Percentiles rank a stretch among this genome's conserved stretches.
These are phyloP conservation scores for Cyclostephanos tholiformis DNA, from an alignment of 108 stramenopile species.

Conservation along the genomic window DNA sequence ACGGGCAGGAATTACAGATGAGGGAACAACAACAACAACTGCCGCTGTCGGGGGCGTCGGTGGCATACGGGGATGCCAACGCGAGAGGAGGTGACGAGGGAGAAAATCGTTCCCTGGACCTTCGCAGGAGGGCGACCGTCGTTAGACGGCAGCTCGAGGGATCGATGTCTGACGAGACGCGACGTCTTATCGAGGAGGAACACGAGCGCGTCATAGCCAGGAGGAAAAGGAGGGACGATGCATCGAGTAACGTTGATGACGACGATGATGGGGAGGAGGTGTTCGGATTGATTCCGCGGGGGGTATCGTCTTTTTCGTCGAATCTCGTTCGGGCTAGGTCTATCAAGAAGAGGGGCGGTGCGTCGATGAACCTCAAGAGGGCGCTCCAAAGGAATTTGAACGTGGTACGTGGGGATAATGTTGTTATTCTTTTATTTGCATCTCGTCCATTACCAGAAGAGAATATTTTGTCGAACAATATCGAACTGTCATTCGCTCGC, in stretches of 20 bases:
- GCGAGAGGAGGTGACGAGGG: background rate
- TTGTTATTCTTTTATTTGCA: background rate
- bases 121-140: slow-evolving; percentile 51
- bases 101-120: slow-evolving; percentile 38
- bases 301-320: slow-evolving; percentile 6
- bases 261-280: slow-evolving; percentile 22
- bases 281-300: slow-evolving; percentile 26
- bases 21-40: slow-evolving; percentile 14
- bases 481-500: too few relatives aligned
- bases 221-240: slow-evolving; percentile 11
- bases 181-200: slow-evolving; percentile 38
- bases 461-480: background rate
- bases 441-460: too few relatives aligned
- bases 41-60: background rate
- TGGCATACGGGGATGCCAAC: slow-evolving; percentile 2
- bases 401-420: slow-evolving; percentile 54
- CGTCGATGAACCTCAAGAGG: slow-evolving; percentile 55
- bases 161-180: slow-evolving; percentile 34
- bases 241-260: background rate
- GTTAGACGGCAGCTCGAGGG: slow-evolving; percentile 50
- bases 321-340: slow-evolving; percentile 17
- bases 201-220: slow-evolving; percentile 16
- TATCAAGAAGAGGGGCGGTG: slow-evolving; percentile 53
- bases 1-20: slow-evolving; percentile 34
- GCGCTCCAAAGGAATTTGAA: slow-evolving; percentile 71